phyloP scores from a whole-genome alignment of 1,139 yeast genomes.

The Debaryomyces coudertii region DNA sequence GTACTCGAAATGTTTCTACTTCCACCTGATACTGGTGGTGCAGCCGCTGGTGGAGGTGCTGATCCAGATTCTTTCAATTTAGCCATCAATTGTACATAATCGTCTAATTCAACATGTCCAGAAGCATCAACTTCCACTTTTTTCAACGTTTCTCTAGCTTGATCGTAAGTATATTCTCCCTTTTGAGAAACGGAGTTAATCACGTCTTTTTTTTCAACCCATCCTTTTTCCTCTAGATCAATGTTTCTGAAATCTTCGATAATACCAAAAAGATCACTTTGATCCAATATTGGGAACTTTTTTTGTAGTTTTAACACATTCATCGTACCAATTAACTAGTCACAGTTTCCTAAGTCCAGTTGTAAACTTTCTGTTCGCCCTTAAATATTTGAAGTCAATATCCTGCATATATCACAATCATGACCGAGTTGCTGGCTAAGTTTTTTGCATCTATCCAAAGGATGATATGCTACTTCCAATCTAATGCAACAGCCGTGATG shows the following conservation, averaged over 20 bases:
- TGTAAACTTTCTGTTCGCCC: slow-evolving; percentile 4
- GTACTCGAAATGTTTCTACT: slow-evolving; percentile 20
- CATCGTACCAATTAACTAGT: slow-evolving; percentile 28
- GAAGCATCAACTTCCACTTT: slow-evolving; percentile 92
- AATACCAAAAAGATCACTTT: slow-evolving; percentile 80
- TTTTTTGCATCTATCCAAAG: slow-evolving; percentile 4
- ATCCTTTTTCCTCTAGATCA: slow-evolving; percentile 92
- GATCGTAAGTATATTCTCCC: slow-evolving; percentile 85
- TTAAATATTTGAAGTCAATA: background rate
- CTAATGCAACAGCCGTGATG: background rate
- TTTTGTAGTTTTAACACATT: slow-evolving; percentile 62
- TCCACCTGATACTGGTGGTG: slow-evolving; percentile 19
- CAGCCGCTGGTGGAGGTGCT: slow-evolving; percentile 25
- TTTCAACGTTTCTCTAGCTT: slow-evolving; percentile 90
- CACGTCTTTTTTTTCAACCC: slow-evolving; percentile 89
- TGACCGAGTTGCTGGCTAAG: slow-evolving; percentile 12
- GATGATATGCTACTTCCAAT: background rate
- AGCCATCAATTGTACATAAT: slow-evolving; percentile 84
- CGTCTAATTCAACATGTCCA: slow-evolving; percentile 96
- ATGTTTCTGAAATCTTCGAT: slow-evolving; percentile 78
- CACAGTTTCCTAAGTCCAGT: slow-evolving; percentile 1
- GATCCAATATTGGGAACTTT: slow-evolving; percentile 83
- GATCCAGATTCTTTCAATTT: slow-evolving; percentile 55
- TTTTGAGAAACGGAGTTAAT: slow-evolving; percentile 79
- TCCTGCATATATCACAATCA: slow-evolving; percentile 1